A percentile compares a stretch with the other conserved stretches of the same genome.
Evolutionary conservation across 345 rosid species (phyloP).

Genomic region (Bruguiera parviflora): DNA sequence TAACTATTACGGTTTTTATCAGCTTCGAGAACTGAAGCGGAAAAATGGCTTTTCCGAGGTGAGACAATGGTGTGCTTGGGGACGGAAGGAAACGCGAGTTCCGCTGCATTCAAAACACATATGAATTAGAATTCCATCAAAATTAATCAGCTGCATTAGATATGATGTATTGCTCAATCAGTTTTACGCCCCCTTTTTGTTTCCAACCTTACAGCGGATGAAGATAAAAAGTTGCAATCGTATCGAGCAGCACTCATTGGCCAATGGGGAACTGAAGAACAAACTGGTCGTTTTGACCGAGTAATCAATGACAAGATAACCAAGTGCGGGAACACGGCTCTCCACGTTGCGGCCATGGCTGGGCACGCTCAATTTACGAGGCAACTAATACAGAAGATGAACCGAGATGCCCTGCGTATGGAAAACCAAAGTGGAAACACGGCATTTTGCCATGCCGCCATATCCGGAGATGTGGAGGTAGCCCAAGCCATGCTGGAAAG

Average conservation of each 20-base stretch:
- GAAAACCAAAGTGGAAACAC: constrained; percentile 7
- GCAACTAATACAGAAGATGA: constrained; percentile 19
- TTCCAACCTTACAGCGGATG: neutral
- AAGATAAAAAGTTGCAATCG: neutral
- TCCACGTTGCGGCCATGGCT: constrained; percentile 26
- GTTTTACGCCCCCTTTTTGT: no score
- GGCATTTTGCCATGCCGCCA: constrained; percentile 24
- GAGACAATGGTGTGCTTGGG: no score
- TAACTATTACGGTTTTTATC: no score
- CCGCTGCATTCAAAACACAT: no score
- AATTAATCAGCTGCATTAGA: no score
- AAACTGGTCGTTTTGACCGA: neutral
- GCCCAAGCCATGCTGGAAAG: constrained; percentile 12
- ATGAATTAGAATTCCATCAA: no score
- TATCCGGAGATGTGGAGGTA: constrained; percentile 15
- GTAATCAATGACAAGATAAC: constrained; percentile 13
- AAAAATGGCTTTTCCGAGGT: no score
- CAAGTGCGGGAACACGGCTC: constrained; percentile 6
- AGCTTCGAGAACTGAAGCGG: no score
- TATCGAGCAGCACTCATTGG: constrained; percentile 18
- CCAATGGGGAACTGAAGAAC: constrained; percentile 10
- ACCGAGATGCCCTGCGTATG: neutral
- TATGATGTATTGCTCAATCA: no score
- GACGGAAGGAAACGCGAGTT: no score
- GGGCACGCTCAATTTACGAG: constrained; percentile 18